Evolutionary conservation across 352 stramenopile species (phyloP), one percentile per base, ranked within the genome.

Genomic region (Phytophthora crassamura): DNA sequence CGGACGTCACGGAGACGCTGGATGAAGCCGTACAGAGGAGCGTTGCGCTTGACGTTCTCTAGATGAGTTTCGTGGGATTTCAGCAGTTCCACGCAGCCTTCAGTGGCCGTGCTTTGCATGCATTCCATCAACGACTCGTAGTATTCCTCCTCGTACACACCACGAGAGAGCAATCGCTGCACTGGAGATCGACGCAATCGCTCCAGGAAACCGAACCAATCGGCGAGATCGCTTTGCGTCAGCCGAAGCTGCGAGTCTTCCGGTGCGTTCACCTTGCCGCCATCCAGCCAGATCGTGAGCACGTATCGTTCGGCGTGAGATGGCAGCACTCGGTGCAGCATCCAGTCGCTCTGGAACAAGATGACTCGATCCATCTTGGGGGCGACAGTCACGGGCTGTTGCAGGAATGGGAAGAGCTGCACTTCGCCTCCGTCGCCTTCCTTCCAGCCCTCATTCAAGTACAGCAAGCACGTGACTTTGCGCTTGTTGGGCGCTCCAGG

Each of bases 71-170:
- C 77, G 54, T 91, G 83, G 25, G 80, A 88, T 52, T 76, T 69
- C 18, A 91, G 67, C 64, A 91, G 80, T 56, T 88, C 80, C 4
- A 70, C 48, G 49, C 80, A 88, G n/a, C 79, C 84, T 36, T 91
- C 64, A 11, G 59, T 66, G 0, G 77, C 59, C 4, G 77, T 80
- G 51, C 54, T 67, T 50, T 79, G 72, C 83, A 91, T 91, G 60
- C 83, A 91, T 57, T 91, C 72, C 58, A 77, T 85, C 60, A 90
- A 74, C 20, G 83, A 89, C 59, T 88, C 75, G 42, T 80, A 75
- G 67, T 91, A 91, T 43, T 91, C 80, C 38, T 91, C 80, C 28
- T 86, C 80, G 69, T 91, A 91, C 33, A 93, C 83, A 36, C 81
- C 80, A 30, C 88, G 78, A 52, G 84, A 90, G 12, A 94, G 67